These are phyloP conservation scores for Trichoderma erinaceum DNA, from an alignment of 495 filamentous ascomycete genomes.

Conservation along the genomic window DNA sequence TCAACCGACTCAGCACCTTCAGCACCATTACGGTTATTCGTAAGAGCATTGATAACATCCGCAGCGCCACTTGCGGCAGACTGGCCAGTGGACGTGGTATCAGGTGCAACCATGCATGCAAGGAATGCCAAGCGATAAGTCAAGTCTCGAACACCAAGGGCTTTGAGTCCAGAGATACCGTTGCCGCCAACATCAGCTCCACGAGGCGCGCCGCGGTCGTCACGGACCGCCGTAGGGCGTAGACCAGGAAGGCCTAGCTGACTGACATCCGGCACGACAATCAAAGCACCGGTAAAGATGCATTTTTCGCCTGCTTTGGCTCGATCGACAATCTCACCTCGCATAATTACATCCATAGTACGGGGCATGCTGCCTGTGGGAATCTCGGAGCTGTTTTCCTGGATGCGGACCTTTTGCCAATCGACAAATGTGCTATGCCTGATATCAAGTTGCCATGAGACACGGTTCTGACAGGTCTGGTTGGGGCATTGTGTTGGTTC, in stretches of 20 bases:
- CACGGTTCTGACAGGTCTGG: constrained; percentile 78
- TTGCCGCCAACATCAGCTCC: constrained; percentile 71
- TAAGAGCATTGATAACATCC: constrained; percentile 77
- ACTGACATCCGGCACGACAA: constrained; percentile 95
- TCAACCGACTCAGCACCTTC: constrained; percentile 66
- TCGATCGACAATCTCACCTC: constrained; percentile 95
- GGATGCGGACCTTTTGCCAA: constrained; percentile 96
- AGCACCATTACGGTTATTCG: constrained; percentile 42
- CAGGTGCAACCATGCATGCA: constrained; percentile 92
- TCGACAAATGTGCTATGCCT: constrained; percentile 96
- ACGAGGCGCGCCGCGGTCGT: constrained; percentile 65
- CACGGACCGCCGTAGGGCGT: constrained; percentile 75
- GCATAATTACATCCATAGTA: constrained; percentile 95
- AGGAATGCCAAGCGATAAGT: constrained; percentile 98
- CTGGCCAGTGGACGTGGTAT: constrained; percentile 67
- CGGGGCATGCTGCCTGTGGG: constrained; percentile 98
- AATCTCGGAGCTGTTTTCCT: constrained; percentile 97
- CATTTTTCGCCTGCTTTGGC: constrained; percentile 97
- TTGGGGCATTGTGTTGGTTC: constrained; percentile 96
- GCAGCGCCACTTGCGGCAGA: constrained; percentile 36
- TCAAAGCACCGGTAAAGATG: constrained; percentile 92
- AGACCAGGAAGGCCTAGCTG: constrained; percentile 88
- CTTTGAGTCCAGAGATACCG: constrained; percentile 83
- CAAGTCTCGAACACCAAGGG: constrained; percentile 87
- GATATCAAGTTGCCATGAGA: constrained; percentile 90